Conservation (phyloP, 176 grass and related monocot genomes). For the Rhynchospora tenuis region DNA sequence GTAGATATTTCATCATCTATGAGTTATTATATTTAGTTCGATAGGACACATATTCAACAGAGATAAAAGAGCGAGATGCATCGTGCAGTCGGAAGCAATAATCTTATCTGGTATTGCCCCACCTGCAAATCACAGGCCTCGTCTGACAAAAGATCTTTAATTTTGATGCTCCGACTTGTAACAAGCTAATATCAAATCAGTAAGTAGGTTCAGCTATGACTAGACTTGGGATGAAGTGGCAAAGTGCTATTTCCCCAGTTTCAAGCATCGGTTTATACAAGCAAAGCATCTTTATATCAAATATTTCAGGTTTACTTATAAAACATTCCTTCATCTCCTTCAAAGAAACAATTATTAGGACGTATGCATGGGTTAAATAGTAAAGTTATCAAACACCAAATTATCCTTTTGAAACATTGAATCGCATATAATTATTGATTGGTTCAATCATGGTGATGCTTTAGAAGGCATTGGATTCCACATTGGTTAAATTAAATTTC, state of each 20-base stretch:
- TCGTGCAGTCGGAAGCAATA: not conserved
- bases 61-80: not conserved
- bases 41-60: not conserved
- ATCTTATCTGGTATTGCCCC: not conserved
- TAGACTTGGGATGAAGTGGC: not conserved
- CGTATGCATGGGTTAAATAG: too few species aligned
- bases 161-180: not conserved
- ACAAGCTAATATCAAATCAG: conserved; percentile 9
- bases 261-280: not conserved
- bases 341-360: too few species aligned
- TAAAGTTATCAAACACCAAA: too few species aligned
- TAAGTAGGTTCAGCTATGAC: not conserved
- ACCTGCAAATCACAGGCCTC: not conserved
- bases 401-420: not conserved
- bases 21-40: not conserved
- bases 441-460: not conserved
- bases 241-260: not conserved
- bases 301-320: not conserved
- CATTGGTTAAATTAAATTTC: not conserved
- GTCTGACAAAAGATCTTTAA: not conserved
- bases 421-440: not conserved
- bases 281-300: not conserved
- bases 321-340: too few species aligned
- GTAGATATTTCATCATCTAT: not conserved
- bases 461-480: not conserved